Base-by-base conservation (phyloP, 768 basidiomycete genomes). In the Sporobolomyces phaffii region DNA sequence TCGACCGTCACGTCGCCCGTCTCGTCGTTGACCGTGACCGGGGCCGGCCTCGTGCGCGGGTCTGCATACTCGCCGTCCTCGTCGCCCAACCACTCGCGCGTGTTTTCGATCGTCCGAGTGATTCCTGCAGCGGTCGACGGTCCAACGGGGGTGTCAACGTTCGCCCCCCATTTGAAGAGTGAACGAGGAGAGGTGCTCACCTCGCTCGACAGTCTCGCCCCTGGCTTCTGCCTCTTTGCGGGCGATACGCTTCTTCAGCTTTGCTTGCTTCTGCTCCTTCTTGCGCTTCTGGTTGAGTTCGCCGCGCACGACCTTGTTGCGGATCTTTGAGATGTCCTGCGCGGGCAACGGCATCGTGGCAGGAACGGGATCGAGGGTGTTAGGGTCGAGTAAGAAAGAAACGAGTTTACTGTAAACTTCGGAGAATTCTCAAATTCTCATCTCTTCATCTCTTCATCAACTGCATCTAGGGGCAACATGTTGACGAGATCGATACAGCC, bases 171-270 rank as follows among this genome's bases (percentile, higher is more conserved):
- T n/a, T n/a, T n/a, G n/a, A 22, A n/a, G n/a, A 47, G 36, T n/a
- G 11, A 17, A 24, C 40, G 33, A 26, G 9, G 24, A 20, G 34
- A 28, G 9, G 24, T 5, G 17, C 34, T 84, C 82, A 76, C 93
- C 92, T 44, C 81, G 79, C 79, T 91, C 89, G 28, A 88, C 88
- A 54, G 80, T 83, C 44, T 86, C 89, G 33, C 96, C 81, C 69
- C 91, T 81, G 67, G 84, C 83, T 77, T 90, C 85, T 43, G 97
- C 82, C 77, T 92, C 96, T 57, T 82, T 83, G 75, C 91, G 87
- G 28, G 81, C 84, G 76, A 90, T 90, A 20, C 86, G 84, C 74
- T 85, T 85, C 79, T 89, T 93, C 28, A 75, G 68, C 65, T 75
- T 75, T 8, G 50, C 65, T 54, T 73, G 72, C 5, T 43, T 45